Percentiles rank a stretch among this genome's conserved stretches.
Conservation (phyloP, 23 red algal genomes). For the Gracilaria domingensis region DNA sequence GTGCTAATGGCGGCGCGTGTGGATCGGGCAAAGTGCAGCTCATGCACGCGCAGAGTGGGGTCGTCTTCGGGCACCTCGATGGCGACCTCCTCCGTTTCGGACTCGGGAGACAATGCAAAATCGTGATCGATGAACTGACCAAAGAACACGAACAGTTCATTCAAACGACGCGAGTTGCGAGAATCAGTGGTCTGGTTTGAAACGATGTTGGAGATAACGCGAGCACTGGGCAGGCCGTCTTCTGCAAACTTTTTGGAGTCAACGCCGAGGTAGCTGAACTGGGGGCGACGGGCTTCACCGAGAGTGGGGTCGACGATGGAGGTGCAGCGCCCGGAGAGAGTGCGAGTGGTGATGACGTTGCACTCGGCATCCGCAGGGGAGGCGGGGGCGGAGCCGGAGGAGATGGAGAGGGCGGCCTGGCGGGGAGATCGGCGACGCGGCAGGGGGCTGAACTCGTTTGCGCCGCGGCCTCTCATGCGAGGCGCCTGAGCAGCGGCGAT, state of each 20-base stretch:
- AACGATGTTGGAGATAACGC: constrained; percentile 45
- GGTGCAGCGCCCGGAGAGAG: not conserved
- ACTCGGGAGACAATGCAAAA: constrained; percentile 22
- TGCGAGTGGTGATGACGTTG: not conserved
- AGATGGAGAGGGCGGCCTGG: not conserved
- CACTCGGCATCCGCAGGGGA: not conserved
- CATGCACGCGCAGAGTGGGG: not conserved
- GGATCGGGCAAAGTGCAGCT: constrained; percentile 36
- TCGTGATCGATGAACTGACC: constrained; percentile 66
- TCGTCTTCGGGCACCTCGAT: constrained; percentile 30
- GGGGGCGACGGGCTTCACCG: constrained; percentile 6
- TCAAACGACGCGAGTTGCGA: constrained; percentile 20
- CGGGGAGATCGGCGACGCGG: not conserved
- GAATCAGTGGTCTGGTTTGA: not conserved
- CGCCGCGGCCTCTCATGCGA: not conserved
- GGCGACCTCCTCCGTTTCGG: not conserved
- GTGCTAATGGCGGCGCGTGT: not conserved
- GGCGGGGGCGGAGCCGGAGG: not conserved
- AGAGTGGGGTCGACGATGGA: not conserved
- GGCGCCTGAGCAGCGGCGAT: not conserved
- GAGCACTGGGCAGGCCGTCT: not conserved
- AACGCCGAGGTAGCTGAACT: constrained; percentile 31
- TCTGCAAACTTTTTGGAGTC: not conserved
- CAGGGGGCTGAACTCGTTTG: not conserved
- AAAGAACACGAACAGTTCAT: constrained; percentile 37